Evolutionary conservation across 495 filamentous ascomycete species (phyloP).

Genomic region (Xylaria longipes): DNA sequence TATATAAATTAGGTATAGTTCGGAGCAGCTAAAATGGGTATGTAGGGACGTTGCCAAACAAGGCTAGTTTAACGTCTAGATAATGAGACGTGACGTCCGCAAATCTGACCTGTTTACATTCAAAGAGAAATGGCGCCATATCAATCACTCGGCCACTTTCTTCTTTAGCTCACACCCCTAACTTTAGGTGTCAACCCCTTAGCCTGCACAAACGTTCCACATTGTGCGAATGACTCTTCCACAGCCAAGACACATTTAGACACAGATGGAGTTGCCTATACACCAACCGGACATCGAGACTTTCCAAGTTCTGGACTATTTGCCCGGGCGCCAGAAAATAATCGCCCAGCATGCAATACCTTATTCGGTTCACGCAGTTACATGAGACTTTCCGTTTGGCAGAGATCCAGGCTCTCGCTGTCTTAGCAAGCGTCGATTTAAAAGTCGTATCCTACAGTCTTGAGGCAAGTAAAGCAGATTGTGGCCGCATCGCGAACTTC

Average conservation of each 20-base stretch:
- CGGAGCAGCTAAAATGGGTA: too few species aligned
- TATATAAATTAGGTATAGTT: too few species aligned
- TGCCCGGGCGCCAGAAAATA: background rate
- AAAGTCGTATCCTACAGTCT: conserved; percentile 74
- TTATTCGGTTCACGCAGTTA: conserved; percentile 87
- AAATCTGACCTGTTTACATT: too few species aligned
- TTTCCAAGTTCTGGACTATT: background rate
- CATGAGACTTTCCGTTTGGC: conserved; percentile 89
- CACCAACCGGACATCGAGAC: background rate
- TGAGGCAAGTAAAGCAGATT: conserved; percentile 59
- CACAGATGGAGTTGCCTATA: conserved; percentile 18
- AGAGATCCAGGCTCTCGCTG: conserved; percentile 84
- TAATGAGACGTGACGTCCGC: too few species aligned
- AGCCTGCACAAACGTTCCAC: conserved; percentile 21
- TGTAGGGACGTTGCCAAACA: too few species aligned
- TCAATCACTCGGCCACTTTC: conserved; percentile 29
- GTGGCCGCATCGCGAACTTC: background rate
- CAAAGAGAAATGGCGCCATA: conserved; percentile 21
- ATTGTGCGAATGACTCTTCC: conserved; percentile 18
- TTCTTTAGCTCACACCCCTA: conserved; percentile 28
- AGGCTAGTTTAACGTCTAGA: too few species aligned
- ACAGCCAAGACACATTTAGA: background rate
- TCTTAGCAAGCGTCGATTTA: conserved; percentile 68
- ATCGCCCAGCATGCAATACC: conserved; percentile 68
- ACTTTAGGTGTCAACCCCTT: conserved; percentile 10